A percentile compares a stretch with the other conserved stretches of the same genome.
Conservation (phyloP, 2,329 filamentous ascomycete species). For the Cucurbitaria berberidis region DNA sequence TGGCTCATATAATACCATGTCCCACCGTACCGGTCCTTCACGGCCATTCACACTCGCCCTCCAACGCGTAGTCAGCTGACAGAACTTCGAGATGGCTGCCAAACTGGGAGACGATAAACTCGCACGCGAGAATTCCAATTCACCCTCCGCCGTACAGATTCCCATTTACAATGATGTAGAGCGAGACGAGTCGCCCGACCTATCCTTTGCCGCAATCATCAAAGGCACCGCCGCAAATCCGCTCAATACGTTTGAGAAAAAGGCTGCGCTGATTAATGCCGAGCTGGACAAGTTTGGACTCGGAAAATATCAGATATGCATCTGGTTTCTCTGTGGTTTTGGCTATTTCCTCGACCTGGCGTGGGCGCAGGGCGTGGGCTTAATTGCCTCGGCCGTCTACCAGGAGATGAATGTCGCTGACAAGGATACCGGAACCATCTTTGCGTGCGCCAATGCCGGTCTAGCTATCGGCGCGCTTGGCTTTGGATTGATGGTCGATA, state of each 20-base stretch:
- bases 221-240: slow-evolving; percentile 35
- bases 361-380: slow-evolving; percentile 38
- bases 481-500: slow-evolving; percentile 34
- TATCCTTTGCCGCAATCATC: slow-evolving; percentile 35
- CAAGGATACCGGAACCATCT: slow-evolving; percentile 31
- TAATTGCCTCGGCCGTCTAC: slow-evolving; percentile 36
- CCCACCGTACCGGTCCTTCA: slow-evolving; percentile 8
- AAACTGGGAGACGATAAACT: slow-evolving; percentile 5
- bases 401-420: slow-evolving; percentile 37
- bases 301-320: slow-evolving; percentile 38
- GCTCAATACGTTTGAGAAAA: slow-evolving; percentile 37
- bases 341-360: slow-evolving; percentile 41
- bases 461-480: slow-evolving; percentile 35
- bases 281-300: slow-evolving; percentile 40
- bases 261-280: slow-evolving; percentile 40
- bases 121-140: background rate
- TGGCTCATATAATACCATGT: slow-evolving; percentile 18
- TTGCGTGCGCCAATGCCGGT: slow-evolving; percentile 37
- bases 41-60: slow-evolving; percentile 4
- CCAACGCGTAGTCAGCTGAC: slow-evolving; percentile 12
- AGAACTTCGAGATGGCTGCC: slow-evolving; percentile 10
- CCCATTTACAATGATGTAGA: slow-evolving; percentile 39
- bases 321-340: slow-evolving; percentile 42
- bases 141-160: slow-evolving; percentile 17
- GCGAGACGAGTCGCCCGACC: slow-evolving; percentile 26